Conservation (phyloP, 139 green algal species). For the Micractinium conductrix region DNA sequence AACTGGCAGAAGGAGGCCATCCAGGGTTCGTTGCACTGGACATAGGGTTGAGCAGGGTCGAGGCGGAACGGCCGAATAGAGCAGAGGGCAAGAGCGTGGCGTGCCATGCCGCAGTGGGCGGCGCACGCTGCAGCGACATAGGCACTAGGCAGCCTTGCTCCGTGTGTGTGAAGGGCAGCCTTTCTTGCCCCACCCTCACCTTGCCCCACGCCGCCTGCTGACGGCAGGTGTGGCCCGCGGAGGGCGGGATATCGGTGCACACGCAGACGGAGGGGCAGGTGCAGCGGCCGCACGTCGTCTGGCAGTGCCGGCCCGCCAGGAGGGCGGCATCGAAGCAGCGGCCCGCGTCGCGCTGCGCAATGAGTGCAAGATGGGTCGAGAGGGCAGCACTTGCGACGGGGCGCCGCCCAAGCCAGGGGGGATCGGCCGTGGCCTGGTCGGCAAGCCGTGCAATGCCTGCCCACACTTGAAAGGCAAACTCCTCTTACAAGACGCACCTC, state of each 20-base stretch:
- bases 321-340: neutral
- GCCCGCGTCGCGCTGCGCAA: neutral
- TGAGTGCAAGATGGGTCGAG: no score
- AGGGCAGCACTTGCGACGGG: no score
- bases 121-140: no score
- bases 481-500: no score
- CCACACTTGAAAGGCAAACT: no score
- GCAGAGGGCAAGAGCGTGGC: no score
- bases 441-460: no score
- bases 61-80: no score
- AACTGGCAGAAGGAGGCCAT: conserved; percentile 14
- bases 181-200: neutral
- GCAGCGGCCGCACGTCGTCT: conserved; percentile 1
- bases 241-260: conserved; percentile 8
- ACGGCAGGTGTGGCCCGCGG: neutral
- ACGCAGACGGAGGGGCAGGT: neutral
- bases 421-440: no score
- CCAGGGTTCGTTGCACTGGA: neutral
- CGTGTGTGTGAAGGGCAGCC: neutral
- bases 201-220: conserved; percentile 21
- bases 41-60: neutral
- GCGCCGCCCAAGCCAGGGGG: no score
- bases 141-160: no score
- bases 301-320: neutral
- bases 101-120: no score